phyloP scores from a whole-genome alignment of 2,329 filamentous ascomycete species.

The Eutypella sp. region DNA sequence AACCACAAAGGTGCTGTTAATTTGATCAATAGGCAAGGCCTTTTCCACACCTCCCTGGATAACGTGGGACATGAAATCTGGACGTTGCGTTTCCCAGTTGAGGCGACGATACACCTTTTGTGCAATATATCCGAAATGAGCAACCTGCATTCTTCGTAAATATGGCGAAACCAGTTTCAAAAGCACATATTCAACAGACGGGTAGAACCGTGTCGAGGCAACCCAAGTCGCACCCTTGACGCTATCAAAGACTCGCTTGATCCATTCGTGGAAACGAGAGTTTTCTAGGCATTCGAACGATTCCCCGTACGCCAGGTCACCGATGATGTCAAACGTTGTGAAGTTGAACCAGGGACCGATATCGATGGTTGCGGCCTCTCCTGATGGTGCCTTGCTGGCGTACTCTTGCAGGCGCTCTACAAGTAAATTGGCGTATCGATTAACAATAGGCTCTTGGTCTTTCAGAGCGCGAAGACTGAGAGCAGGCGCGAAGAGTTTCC shows the following conservation, averaged over 20 bases:
- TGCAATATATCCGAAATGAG: slow-evolving; percentile 19
- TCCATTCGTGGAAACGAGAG: slow-evolving; percentile 22
- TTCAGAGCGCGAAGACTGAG: slow-evolving; percentile 22
- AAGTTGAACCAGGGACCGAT: slow-evolving; percentile 23
- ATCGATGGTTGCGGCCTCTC: slow-evolving; percentile 5
- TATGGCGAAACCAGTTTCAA: slow-evolving; percentile 13
- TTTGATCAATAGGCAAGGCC: slow-evolving; percentile 17
- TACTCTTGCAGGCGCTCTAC: slow-evolving; percentile 15
- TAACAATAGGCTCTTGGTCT: slow-evolving; percentile 23
- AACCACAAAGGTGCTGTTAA: slow-evolving; percentile 27
- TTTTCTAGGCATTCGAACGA: slow-evolving; percentile 25
- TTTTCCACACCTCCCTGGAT: slow-evolving; percentile 10
- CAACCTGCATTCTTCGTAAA: slow-evolving; percentile 13
- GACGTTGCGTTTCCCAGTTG: slow-evolving; percentile 19
- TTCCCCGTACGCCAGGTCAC: slow-evolving; percentile 29
- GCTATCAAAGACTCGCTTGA: slow-evolving; percentile 19
- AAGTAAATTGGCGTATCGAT: slow-evolving; percentile 21
- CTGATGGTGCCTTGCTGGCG: not conserved
- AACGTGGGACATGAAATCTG: slow-evolving; percentile 26
- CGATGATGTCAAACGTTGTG: slow-evolving; percentile 33
- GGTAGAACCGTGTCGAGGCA: slow-evolving; percentile 17
- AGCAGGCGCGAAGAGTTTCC: slow-evolving; percentile 17
- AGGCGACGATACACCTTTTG: slow-evolving; percentile 24
- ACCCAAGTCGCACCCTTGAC: slow-evolving; percentile 18
- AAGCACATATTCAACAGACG: slow-evolving; percentile 11